These are phyloP conservation scores for Vitrella brassicaformis DNA, from an alignment of 73 alveolate genomes.

Conservation along the genomic window DNA sequence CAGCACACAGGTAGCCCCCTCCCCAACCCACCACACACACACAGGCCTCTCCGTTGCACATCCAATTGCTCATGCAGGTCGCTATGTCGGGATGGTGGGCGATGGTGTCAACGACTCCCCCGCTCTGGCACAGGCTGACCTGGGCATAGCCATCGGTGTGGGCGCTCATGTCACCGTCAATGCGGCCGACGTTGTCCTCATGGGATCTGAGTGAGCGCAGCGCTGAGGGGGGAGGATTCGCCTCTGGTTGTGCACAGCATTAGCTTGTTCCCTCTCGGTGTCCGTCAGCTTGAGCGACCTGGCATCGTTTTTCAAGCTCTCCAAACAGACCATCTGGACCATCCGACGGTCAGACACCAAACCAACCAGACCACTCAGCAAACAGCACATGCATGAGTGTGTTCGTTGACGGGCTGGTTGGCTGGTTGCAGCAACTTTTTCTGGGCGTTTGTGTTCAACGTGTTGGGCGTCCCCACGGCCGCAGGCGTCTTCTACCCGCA, in stretches of 20 bases:
- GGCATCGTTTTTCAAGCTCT: neutral
- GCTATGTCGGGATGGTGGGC: conserved; percentile 83
- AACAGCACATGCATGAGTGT: too few relatives aligned
- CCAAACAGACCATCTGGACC: neutral
- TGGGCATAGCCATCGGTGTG: conserved; percentile 83
- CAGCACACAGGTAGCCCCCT: too few relatives aligned
- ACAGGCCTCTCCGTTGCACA: too few relatives aligned
- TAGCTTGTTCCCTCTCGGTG: too few relatives aligned
- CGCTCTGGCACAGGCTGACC: conserved; percentile 66
- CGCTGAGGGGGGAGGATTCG: too few relatives aligned
- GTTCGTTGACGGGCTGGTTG: too few relatives aligned
- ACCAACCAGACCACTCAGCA: too few relatives aligned
- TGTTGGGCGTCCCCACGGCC: conserved; percentile 16
- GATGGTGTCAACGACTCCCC: conserved; percentile 92
- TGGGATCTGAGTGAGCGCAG: conserved; percentile 40
- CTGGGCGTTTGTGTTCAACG: conserved; percentile 25
- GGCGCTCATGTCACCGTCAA: conserved; percentile 73
- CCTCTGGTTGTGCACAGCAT: too few relatives aligned
- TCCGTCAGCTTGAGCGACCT: too few relatives aligned
- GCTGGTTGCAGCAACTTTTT: conserved; percentile 6
- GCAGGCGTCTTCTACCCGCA: conserved; percentile 14
- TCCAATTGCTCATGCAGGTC: too few relatives aligned
- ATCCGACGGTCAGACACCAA: too few relatives aligned
- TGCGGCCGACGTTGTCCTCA: conserved; percentile 62
- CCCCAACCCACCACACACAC: too few relatives aligned